Conservation (phyloP, 2,329 filamentous ascomycete species). For the Pseudogymnoascus sp. region DNA sequence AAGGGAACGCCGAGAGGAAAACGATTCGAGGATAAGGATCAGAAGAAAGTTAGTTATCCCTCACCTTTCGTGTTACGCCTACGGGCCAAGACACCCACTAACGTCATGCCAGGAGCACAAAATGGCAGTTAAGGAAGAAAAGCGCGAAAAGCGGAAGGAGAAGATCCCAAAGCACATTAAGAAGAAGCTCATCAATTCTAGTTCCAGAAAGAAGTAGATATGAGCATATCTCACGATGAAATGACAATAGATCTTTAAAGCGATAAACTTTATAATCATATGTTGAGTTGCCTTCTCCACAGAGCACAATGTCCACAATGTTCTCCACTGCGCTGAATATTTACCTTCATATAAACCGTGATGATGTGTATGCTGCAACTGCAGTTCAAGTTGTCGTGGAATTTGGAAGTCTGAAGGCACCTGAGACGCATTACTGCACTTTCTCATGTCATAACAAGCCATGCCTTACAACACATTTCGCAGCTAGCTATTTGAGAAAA, state of each 20-base stretch:
- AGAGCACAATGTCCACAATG: background rate
- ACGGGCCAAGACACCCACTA: slow-evolving; percentile 14
- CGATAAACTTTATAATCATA: background rate
- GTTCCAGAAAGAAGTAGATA: slow-evolving; percentile 53
- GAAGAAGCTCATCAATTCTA: slow-evolving; percentile 68
- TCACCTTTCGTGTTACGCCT: background rate
- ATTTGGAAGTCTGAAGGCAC: too few species aligned
- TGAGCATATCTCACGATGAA: slow-evolving; percentile 20
- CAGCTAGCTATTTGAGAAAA: background rate
- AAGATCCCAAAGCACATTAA: slow-evolving; percentile 97
- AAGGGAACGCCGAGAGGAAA: slow-evolving; percentile 69
- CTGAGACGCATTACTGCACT: background rate
- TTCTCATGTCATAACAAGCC: background rate
- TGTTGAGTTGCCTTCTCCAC: background rate
- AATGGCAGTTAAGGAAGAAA: slow-evolving; percentile 85
- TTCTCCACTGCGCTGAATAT: background rate
- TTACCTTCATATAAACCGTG: background rate
- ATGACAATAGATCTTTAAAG: slow-evolving; percentile 8
- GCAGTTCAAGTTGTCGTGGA: background rate
- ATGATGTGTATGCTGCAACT: background rate
- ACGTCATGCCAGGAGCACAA: slow-evolving; percentile 57
- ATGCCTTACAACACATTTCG: background rate
- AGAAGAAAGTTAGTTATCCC: slow-evolving; percentile 55
- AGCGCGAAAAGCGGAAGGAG: slow-evolving; percentile 82
- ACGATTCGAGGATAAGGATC: slow-evolving; percentile 83